Percentiles rank a stretch among this genome's conserved stretches.
These are phyloP conservation scores for Trapa incisa DNA, from an alignment of 345 rosid species.

Conservation along the genomic window DNA sequence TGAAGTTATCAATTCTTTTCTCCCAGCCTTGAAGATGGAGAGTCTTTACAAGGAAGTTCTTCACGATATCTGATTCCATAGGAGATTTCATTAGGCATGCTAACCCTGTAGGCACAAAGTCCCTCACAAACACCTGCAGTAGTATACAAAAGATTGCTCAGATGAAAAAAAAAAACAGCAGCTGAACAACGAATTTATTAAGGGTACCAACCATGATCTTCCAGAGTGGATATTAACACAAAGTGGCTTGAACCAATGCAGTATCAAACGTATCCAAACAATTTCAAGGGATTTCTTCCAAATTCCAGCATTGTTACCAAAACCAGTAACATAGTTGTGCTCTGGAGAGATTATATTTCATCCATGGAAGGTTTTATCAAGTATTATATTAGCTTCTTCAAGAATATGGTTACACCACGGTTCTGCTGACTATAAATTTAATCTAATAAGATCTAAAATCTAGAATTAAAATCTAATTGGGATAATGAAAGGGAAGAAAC, in stretches of 20 bases:
- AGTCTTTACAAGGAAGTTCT: conserved; percentile 38
- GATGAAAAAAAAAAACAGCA: neutral
- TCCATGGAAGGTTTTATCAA: neutral
- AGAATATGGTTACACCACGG: neutral
- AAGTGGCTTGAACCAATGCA: neutral
- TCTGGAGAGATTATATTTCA: neutral
- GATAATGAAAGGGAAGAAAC: neutral
- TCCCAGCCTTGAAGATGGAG: conserved; percentile 44
- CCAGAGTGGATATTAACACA: neutral
- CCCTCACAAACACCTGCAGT: conserved; percentile 40
- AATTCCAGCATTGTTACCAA: neutral
- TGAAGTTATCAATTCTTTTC: conserved; percentile 40
- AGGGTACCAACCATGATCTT: neutral
- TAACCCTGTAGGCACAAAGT: conserved; percentile 34
- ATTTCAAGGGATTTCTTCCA: neutral
- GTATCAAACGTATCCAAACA: neutral
- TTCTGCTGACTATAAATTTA: neutral
- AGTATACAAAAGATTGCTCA: neutral
- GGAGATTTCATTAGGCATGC: conserved; percentile 35
- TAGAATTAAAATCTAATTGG: neutral
- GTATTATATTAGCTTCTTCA: neutral
- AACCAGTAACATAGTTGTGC: neutral
- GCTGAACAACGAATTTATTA: neutral
- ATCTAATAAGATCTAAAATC: neutral
- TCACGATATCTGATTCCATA: conserved; percentile 30